A percentile compares a stretch with the other conserved stretches of the same genome.
Evolutionary conservation across 2,329 filamentous ascomycete genomes (phyloP).

Genomic region (Clathrospora elynae): DNA sequence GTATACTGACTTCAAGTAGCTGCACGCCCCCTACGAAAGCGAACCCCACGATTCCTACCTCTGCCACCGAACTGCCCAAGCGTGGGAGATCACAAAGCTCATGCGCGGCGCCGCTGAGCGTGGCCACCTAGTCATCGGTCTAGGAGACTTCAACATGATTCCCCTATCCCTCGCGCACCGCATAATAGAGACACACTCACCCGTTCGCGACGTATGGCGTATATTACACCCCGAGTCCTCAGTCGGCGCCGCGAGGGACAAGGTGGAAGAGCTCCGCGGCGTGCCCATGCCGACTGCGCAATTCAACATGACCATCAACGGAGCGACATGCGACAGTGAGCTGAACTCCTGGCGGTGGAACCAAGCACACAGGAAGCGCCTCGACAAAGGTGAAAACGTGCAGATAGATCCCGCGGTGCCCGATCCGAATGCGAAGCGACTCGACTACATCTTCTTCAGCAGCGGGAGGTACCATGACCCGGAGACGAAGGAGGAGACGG

Average conservation of each 20-base stretch:
- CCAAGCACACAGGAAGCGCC: slow-evolving; percentile 68
- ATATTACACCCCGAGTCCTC: slow-evolving; percentile 82
- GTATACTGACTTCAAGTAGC: slow-evolving; percentile 52
- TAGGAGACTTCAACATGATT: slow-evolving; percentile 98
- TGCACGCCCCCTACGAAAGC: slow-evolving; percentile 85
- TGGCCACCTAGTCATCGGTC: slow-evolving; percentile 80
- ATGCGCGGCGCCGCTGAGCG: slow-evolving; percentile 79
- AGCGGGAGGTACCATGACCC: slow-evolving; percentile 34
- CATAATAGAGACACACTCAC: slow-evolving; percentile 77
- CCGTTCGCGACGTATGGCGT: slow-evolving; percentile 83
- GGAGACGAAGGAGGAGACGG: slow-evolving; percentile 30
- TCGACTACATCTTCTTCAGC: slow-evolving; percentile 90
- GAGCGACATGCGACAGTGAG: slow-evolving; percentile 81
- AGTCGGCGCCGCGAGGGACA: slow-evolving; percentile 72
- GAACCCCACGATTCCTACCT: slow-evolving; percentile 83
- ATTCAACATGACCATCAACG: slow-evolving; percentile 79
- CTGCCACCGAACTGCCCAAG: slow-evolving; percentile 87
- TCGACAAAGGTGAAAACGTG: slow-evolving; percentile 69
- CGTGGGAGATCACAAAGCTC: slow-evolving; percentile 92
- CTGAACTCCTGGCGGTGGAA: slow-evolving; percentile 96
- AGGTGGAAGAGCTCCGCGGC: slow-evolving; percentile 68
- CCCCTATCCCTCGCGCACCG: slow-evolving; percentile 83
- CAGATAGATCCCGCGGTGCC: slow-evolving; percentile 66
- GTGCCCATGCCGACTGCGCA: slow-evolving; percentile 74
- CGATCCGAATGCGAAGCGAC: slow-evolving; percentile 79